Evolutionary conservation across 2,329 filamentous ascomycete species (phyloP).

Genomic region (Penicillium glabrum): DNA sequence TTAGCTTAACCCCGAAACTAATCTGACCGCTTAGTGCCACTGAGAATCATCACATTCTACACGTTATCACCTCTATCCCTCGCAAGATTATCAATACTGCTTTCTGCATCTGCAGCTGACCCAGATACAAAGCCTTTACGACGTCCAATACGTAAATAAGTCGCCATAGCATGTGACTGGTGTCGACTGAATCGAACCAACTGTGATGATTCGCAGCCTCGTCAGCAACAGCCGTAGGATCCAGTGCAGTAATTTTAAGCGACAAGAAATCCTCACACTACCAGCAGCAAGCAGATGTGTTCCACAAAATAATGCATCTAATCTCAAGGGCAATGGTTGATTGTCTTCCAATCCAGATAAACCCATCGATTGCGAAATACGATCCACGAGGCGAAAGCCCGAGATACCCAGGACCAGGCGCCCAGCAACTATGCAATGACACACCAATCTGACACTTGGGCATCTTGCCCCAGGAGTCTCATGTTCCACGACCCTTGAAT

Average conservation of each 20-base stretch:
- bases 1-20: not conserved
- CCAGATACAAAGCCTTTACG: not conserved
- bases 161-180: conserved; percentile 27
- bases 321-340: not conserved
- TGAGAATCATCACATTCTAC: no score
- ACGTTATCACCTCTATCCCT: not conserved
- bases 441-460: not conserved
- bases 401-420: not conserved
- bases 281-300: conserved; percentile 4
- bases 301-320: not conserved
- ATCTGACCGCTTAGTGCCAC: not conserved
- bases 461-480: not conserved
- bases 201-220: conserved; percentile 27
- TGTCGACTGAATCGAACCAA: conserved; percentile 29
- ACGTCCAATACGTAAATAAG: conserved; percentile 19
- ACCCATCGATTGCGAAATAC: conserved; percentile 2
- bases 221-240: conserved; percentile 18
- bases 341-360: not conserved
- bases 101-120: conserved; percentile 1
- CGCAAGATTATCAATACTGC: not conserved
- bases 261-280: not conserved
- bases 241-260: conserved; percentile 19
- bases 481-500: not conserved
- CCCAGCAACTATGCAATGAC: not conserved
- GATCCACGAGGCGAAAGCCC: not conserved